Base-by-base conservation (phyloP, 2,329 filamentous ascomycete species). In the Penicillium sp. region DNA sequence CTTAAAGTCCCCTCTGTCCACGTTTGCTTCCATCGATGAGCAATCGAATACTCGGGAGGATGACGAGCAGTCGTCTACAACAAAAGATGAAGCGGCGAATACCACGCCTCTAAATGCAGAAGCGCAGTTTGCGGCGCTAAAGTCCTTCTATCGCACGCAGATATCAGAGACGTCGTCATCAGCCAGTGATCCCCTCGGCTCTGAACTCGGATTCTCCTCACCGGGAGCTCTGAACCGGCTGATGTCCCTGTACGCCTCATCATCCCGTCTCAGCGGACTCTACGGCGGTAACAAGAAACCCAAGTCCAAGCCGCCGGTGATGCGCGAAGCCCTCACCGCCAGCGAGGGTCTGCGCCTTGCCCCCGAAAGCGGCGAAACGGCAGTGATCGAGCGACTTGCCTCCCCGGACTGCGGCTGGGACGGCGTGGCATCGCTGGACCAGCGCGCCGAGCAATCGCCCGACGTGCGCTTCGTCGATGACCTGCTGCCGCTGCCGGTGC, bases 211-310 rank as follows among this genome's bases (percentile, higher is more conserved):
- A 1, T 83, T 81, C 65, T 78, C 76, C 19, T 95, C 90, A 0
- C 90, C 91, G 0, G 85, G 81, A 4, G 86, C 88, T 7, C 71
- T 96, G 38, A 84, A 86, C 17, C 82, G 91, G 20, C 93, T 97
- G 57, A 94, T 96, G 87, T 90, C 81, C 47, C 73, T 96, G 17
- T 96, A 96, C 67, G 87, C 86, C 0, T 67, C 64, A 2, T 64
- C 65, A 1, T 74, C 74, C 6, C 53, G 60, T 0, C 77, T 80
- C 39, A 79, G 74, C 48, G 77, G 73, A 37, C 73, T 78, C 19
- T 68, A 67, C 51, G 75, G 75, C 39, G 59, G 59, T 20, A 77
- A 74, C 55, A 83, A 84, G 54, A 83, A 84, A 56, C 70, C 78
- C 8, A 82, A 84, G 58, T 74, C 78, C 9, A 87, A 84, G 50